These are phyloP conservation scores for Leishmania lainsoni DNA, from an alignment of 208 protist genomes.

Conservation along the genomic window DNA sequence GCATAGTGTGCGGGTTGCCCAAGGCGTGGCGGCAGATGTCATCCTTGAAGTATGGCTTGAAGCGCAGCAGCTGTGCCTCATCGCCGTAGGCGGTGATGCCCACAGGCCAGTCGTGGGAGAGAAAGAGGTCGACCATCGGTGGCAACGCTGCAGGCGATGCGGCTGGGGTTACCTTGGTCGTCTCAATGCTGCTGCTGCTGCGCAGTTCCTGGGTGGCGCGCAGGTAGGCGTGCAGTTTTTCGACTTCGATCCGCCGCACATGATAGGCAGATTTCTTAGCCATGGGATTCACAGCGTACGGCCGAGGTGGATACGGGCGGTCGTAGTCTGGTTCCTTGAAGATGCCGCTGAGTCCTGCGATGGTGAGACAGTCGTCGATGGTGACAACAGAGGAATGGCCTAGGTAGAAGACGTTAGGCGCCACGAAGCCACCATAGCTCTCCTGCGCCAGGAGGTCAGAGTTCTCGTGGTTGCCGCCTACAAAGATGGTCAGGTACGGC, in stretches of 20 bases:
- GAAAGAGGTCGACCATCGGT: slow-evolving; percentile 67
- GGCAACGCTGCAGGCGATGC: neutral
- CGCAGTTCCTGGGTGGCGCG: slow-evolving; percentile 6
- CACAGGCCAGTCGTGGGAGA: slow-evolving; percentile 93
- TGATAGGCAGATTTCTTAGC: slow-evolving; percentile 87
- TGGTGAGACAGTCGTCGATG: slow-evolving; percentile 72
- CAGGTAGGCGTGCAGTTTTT: slow-evolving; percentile 70
- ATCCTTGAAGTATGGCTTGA: slow-evolving; percentile 88
- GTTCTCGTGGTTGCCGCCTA: slow-evolving; percentile 99
- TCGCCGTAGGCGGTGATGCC: slow-evolving; percentile 89
- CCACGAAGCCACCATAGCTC: slow-evolving; percentile 96
- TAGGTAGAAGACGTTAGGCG: slow-evolving; percentile 99
- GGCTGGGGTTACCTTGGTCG: neutral
- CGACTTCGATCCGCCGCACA: slow-evolving; percentile 83
- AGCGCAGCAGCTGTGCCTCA: slow-evolving; percentile 71
- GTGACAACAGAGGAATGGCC: slow-evolving; percentile 93
- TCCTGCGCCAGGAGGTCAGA: slow-evolving; percentile 95
- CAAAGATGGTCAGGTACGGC: slow-evolving; percentile 98
- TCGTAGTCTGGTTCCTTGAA: slow-evolving; percentile 88
- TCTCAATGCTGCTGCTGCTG: slow-evolving; percentile 4
- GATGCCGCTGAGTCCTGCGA: slow-evolving; percentile 89
- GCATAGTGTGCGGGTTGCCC: slow-evolving; percentile 85
- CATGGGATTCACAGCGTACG: slow-evolving; percentile 53
- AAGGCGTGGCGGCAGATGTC: slow-evolving; percentile 76
- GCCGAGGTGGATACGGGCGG: slow-evolving; percentile 67